phyloP scores from a whole-genome alignment of 2,329 filamentous ascomycete species.

The Sporothrix dimorphospora region DNA sequence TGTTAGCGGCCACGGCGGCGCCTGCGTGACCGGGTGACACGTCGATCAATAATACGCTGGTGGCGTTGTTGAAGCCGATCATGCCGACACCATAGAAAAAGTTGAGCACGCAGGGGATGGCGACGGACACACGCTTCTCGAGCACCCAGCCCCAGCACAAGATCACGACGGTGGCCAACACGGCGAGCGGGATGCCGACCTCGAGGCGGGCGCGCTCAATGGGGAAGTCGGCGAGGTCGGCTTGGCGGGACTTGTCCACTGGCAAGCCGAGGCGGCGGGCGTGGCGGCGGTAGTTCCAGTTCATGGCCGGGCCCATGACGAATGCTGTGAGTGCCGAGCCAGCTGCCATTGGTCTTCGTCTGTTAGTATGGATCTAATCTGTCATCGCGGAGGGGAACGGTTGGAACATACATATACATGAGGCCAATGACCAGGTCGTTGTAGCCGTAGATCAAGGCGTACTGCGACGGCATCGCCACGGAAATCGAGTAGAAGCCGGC shows the following conservation, averaged over 20 bases:
- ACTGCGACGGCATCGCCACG: slow-evolving; percentile 49
- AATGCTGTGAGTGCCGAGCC: slow-evolving; percentile 53
- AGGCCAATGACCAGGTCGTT: slow-evolving; percentile 59
- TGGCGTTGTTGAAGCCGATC: slow-evolving; percentile 58
- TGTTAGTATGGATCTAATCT: background rate
- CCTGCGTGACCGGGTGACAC: slow-evolving; percentile 57
- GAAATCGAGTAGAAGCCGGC: slow-evolving; percentile 55
- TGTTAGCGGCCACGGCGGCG: slow-evolving; percentile 60
- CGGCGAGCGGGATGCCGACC: slow-evolving; percentile 54
- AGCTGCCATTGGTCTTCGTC: slow-evolving; percentile 47
- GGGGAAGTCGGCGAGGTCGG: slow-evolving; percentile 53
- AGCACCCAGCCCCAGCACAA: slow-evolving; percentile 58
- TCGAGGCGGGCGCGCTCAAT: slow-evolving; percentile 57
- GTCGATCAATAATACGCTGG: slow-evolving; percentile 59
- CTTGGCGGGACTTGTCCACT: slow-evolving; percentile 56
- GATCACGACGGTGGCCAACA: slow-evolving; percentile 52
- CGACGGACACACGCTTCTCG: slow-evolving; percentile 47
- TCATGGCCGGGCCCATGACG: slow-evolving; percentile 59
- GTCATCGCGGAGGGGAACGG: background rate
- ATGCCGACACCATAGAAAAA: slow-evolving; percentile 53
- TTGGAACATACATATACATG: slow-evolving; percentile 48
- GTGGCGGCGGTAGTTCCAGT: slow-evolving; percentile 69
- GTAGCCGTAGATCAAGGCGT: slow-evolving; percentile 56
- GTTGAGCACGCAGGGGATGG: slow-evolving; percentile 52
- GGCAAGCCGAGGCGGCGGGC: slow-evolving; percentile 56